phyloP scores from a whole-genome alignment of 2,329 filamentous ascomycete species.

The Xylariaceae sp. region DNA sequence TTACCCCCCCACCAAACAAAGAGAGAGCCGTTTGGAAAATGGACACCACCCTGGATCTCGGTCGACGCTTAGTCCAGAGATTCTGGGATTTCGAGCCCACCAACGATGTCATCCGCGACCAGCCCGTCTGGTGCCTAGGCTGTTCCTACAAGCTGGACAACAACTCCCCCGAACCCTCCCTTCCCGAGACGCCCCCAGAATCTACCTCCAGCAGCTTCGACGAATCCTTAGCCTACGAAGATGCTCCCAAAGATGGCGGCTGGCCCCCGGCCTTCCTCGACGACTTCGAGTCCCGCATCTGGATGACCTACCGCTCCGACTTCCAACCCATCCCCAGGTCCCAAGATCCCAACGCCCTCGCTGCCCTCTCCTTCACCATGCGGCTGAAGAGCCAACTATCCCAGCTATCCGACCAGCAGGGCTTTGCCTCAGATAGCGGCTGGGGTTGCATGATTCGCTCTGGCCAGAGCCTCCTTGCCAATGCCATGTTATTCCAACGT shows the following conservation, averaged over 20 bases:
- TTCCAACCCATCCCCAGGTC: conserved; percentile 81
- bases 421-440: conserved; percentile 89
- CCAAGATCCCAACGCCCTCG: conserved; percentile 64
- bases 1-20: too few relatives aligned
- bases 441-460: conserved; percentile 99
- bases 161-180: conserved; percentile 13
- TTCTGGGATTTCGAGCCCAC: conserved; percentile 88
- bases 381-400: conserved; percentile 75
- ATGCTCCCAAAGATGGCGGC: conserved; percentile 46
- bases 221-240: conserved; percentile 48
- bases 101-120: conserved; percentile 65
- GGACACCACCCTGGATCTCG: conserved; percentile 61
- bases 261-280: conserved; percentile 86
- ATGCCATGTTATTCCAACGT: conserved; percentile 67
- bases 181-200: conserved; percentile 44
- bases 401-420: conserved; percentile 70
- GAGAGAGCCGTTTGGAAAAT: conserved; percentile 21
- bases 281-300: conserved; percentile 88
- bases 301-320: conserved; percentile 92
- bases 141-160: conserved; percentile 45
- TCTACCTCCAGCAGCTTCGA: conserved; percentile 50
- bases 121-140: conserved; percentile 80
- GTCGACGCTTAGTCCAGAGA: conserved; percentile 79
- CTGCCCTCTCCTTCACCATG: conserved; percentile 76
- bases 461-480: conserved; percentile 88